A percentile compares a stretch with the other conserved stretches of the same genome.
These are phyloP conservation scores for Coemansia sp. DNA, from an alignment of 192 early-diverging fungal genomes.

Conservation along the genomic window DNA sequence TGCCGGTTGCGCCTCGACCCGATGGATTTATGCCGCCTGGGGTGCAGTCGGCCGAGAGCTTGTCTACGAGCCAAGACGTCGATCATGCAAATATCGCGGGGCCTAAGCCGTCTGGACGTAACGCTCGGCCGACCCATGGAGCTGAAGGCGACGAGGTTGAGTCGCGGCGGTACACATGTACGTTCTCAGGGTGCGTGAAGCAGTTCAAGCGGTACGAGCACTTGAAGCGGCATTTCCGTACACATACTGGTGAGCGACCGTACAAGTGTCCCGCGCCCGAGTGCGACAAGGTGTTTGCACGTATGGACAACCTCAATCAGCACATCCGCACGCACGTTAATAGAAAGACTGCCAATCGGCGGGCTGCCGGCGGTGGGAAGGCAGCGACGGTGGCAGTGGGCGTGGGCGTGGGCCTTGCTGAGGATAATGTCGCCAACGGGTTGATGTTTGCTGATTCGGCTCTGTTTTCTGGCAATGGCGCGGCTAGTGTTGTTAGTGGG, in stretches of 20 bases:
- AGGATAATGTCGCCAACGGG: neutral
- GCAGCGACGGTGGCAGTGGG: neutral
- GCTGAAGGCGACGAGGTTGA: slow-evolving; percentile 10
- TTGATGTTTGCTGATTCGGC: neutral
- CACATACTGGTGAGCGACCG: slow-evolving; percentile 76
- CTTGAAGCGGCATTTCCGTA: slow-evolving; percentile 71
- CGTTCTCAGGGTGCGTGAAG: slow-evolving; percentile 58
- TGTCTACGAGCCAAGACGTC: neutral
- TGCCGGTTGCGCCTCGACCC: neutral
- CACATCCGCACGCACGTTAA: slow-evolving; percentile 63
- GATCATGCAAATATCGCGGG: neutral
- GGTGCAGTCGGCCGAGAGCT: neutral
- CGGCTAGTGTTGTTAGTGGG: neutral
- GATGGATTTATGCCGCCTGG: neutral
- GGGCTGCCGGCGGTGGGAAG: neutral
- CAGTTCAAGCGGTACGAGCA: slow-evolving; percentile 75
- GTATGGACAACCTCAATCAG: slow-evolving; percentile 70
- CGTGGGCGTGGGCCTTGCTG: neutral
- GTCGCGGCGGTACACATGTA: slow-evolving; percentile 36
- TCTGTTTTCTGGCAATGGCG: neutral
- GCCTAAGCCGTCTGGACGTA: neutral
- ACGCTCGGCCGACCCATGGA: neutral
- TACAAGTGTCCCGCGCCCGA: slow-evolving; percentile 64
- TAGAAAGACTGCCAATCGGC: slow-evolving; percentile 31
- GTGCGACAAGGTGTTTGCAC: slow-evolving; percentile 72